These are phyloP conservation scores for Gossypium davidsonii DNA, from an alignment of 441 rosid species.

Conservation along the genomic window DNA sequence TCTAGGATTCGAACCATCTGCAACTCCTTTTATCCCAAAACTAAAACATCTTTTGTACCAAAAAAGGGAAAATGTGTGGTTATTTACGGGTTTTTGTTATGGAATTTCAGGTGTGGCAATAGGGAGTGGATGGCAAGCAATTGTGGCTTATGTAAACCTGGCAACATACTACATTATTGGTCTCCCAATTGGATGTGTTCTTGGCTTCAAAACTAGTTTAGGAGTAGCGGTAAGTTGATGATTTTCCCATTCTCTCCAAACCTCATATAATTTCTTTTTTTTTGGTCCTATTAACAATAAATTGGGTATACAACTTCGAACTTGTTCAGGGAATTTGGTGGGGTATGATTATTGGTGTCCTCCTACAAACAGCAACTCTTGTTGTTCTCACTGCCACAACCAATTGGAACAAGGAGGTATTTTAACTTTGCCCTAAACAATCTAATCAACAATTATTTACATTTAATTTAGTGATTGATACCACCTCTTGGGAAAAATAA, in stretches of 20 bases:
- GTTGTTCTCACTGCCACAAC: conserved; percentile 71
- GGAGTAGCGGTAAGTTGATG: conserved; percentile 63
- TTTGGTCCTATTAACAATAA: background rate
- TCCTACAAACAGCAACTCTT: conserved; percentile 60
- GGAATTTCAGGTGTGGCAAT: conserved; percentile 45
- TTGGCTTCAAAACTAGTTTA: conserved; percentile 40
- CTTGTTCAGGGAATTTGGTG: conserved; percentile 82
- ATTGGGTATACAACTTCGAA: background rate
- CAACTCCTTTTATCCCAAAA: background rate
- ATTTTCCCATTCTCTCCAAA: background rate
- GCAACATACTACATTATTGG: conserved; percentile 14
- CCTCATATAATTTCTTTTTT: background rate
- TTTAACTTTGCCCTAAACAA: background rate
- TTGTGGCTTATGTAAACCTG: conserved; percentile 23
- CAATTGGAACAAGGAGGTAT: conserved; percentile 54
- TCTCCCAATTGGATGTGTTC: conserved; percentile 18
- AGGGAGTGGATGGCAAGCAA: conserved; percentile 22
- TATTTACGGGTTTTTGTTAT: background rate
- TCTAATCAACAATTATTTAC: background rate
- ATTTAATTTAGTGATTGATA: background rate
- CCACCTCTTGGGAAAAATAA: too few species aligned
- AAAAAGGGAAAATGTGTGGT: background rate
- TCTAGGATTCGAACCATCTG: background rate
- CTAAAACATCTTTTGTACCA: background rate
- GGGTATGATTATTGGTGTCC: conserved; percentile 81